Evolutionary conservation across 106 monocot species (phyloP).

Genomic region (Dactylorhiza incarnata): DNA sequence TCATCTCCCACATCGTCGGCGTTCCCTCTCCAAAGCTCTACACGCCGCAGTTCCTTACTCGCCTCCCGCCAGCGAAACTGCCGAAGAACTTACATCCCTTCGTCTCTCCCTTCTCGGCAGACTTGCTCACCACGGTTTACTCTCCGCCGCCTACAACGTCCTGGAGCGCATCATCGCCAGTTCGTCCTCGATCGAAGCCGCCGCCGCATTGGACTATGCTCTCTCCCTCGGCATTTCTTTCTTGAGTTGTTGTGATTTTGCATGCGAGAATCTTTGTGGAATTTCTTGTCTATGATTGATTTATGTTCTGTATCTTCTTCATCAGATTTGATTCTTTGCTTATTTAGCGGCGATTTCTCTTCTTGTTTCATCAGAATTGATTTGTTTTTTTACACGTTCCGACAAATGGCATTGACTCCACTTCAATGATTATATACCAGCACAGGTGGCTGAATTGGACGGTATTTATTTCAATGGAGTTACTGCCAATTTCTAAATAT

Average conservation of each 20-base stretch:
- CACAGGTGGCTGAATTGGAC: too few relatives aligned
- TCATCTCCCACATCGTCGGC: too few relatives aligned
- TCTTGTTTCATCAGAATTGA: not conserved
- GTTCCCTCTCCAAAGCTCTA: too few relatives aligned
- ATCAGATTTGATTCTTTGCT: not conserved
- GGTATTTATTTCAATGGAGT: too few relatives aligned
- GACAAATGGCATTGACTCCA: too few relatives aligned
- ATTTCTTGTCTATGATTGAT: not conserved
- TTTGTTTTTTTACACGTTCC: not conserved
- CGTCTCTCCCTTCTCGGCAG: not conserved
- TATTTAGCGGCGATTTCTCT: not conserved
- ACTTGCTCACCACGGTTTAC: not conserved
- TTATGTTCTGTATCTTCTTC: not conserved
- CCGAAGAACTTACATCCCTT: not conserved
- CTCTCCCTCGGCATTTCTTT: constrained; percentile 1
- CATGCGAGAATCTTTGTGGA: not conserved
- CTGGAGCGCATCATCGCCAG: not conserved
- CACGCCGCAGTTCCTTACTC: not conserved
- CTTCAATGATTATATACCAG: too few relatives aligned
- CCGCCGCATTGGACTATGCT: not conserved
- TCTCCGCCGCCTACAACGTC: constrained; percentile 4
- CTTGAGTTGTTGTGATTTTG: not conserved
- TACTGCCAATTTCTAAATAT: too few relatives aligned
- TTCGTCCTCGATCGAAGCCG: not conserved
- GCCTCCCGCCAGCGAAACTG: not conserved